Evolutionary conservation across 441 rosid genomes (phyloP), one percentile per base, ranked within the genome.

Genomic region (Euphorbia celastroides): DNA sequence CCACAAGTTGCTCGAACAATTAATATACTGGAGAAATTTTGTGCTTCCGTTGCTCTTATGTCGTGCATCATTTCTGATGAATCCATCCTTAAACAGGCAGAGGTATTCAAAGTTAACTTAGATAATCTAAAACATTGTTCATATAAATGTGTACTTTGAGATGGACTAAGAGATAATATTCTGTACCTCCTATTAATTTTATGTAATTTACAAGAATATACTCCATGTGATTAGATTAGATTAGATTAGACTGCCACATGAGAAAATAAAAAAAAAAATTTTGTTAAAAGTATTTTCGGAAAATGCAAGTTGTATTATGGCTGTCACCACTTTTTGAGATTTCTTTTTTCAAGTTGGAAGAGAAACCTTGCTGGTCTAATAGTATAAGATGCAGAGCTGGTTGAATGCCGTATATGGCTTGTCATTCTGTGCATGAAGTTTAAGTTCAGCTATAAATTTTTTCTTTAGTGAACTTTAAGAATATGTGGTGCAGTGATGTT

Each of bases 51-150:
- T 69, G 69, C 79, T 65, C 60, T 84, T 70, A 87, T 84, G 8
- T 75, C 77, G 64, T 86, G 96, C 74, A 75, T 84, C 65, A 80
- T 94, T 71, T 84, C 88, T 44, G 84, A 91, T 79, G 89, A 88
- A 78, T 72, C 88, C 59, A 74, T 73, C 59, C 72, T 85, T 70
- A 83, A 86, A 69, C 92, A 88, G 78, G 81, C 89, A 65, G 93
- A 89, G 99, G 99, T 94, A 87, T 68, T 71, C 26, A 69, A 69
- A 50, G 23, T 7, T 41, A 6, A 67, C 26, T 11, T 32, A n/a
- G 56, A 31, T 64, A 41, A 28, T 50, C 11, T 28, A 42, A 38
- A 10, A 11, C 7, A 32, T 16, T 12, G 25, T 51, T 22, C 22
- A 27, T 16, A n/a, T n/a, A n/a, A n/a, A n/a, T n/a, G n/a, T n/a